phyloP scores from a whole-genome alignment of 1,284 basidiomycete species.

The Ustilago esculenta region DNA sequence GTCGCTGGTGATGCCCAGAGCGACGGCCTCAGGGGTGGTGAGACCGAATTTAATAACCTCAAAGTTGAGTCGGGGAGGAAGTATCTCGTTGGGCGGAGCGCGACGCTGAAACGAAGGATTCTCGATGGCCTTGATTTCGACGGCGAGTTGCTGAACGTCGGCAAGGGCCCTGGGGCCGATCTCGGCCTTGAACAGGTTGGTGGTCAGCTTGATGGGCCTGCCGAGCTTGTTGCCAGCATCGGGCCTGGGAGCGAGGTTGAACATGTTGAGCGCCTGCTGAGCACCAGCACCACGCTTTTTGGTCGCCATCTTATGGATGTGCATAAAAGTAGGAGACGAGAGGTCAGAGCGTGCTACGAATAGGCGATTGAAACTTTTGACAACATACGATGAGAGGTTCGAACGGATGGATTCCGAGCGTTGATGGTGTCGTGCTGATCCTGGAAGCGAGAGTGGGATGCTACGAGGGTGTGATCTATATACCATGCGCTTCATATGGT shows the following conservation, averaged over 20 bases:
- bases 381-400: no score
- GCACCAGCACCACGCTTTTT: no score
- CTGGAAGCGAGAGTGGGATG: no score
- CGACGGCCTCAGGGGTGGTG: constrained; percentile 1
- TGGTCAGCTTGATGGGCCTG: constrained; percentile 19
- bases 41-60: constrained; percentile 25
- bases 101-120: constrained; percentile 5
- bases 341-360: no score
- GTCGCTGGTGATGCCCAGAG: constrained; percentile 25
- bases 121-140: constrained; percentile 34
- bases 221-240: constrained; percentile 49
- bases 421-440: no score
- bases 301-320: no score
- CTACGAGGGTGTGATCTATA: no score
- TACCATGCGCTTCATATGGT: no score
- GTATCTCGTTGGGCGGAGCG: neutral
- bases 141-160: constrained; percentile 33
- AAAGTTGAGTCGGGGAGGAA: constrained; percentile 21
- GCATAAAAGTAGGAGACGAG: neutral
- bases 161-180: constrained; percentile 5
- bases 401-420: no score
- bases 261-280: constrained; percentile 26
- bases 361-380: no score
- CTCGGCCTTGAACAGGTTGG: constrained; percentile 22
- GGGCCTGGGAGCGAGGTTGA: constrained; percentile 35